phyloP scores from a whole-genome alignment of 2,329 filamentous ascomycete species.

The Pseudogymnoascus sp. region DNA sequence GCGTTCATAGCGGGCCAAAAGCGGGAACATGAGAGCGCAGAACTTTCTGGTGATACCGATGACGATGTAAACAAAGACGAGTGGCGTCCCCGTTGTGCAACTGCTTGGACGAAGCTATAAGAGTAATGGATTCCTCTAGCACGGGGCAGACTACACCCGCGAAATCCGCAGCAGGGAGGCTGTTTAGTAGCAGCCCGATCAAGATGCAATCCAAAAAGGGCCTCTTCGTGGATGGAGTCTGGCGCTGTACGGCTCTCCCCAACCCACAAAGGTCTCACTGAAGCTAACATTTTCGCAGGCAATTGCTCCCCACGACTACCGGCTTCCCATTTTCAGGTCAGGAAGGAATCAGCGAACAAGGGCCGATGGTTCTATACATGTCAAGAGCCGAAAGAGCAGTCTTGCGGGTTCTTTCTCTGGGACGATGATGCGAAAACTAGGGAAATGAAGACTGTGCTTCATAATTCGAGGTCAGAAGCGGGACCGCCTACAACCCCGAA shows the following conservation, averaged over 20 bases:
- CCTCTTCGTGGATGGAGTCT: conserved; percentile 29
- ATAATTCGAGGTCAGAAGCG: conserved; percentile 37
- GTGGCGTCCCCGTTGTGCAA: neutral
- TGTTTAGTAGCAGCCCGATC: neutral
- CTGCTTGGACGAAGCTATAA: neutral
- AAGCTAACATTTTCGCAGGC: conserved; percentile 25
- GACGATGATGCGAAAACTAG: conserved; percentile 42
- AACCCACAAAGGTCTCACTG: neutral
- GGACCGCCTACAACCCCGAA: conserved; percentile 9
- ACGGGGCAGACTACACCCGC: neutral
- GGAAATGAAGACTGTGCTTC: conserved; percentile 37
- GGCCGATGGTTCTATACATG: conserved; percentile 48
- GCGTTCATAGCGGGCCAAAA: neutral
- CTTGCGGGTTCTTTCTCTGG: conserved; percentile 52
- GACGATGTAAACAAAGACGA: neutral
- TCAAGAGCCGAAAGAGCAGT: conserved; percentile 33
- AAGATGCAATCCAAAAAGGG: conserved; percentile 18
- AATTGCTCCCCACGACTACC: conserved; percentile 44
- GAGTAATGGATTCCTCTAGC: neutral
- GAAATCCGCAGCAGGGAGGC: neutral
- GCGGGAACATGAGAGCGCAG: no score
- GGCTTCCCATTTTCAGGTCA: conserved; percentile 41
- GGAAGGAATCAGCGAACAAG: conserved; percentile 41
- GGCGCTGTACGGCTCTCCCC: conserved; percentile 28
- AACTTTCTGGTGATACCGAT: neutral